Percentiles rank a stretch among this genome's conserved stretches.
These are phyloP conservation scores for Plectosphaerella cucumerina DNA, from an alignment of 2,329 filamentous ascomycete species.

Conservation along the genomic window DNA sequence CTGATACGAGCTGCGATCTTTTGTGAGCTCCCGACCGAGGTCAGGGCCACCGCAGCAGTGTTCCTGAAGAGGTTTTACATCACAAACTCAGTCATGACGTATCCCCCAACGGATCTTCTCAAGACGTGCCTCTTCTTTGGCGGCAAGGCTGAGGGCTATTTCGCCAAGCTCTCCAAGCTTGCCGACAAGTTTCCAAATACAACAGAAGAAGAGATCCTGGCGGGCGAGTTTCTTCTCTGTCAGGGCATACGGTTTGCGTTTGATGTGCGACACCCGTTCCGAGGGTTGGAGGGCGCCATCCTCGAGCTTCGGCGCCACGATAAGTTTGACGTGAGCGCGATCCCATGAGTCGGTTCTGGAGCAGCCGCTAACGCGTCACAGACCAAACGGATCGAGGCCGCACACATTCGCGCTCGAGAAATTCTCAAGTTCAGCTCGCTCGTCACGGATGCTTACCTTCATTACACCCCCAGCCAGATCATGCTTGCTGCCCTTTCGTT, in stretches of 20 bases:
- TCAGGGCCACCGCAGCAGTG: constrained; percentile 70
- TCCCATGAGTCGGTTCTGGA: not conserved
- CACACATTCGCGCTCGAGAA: constrained; percentile 69
- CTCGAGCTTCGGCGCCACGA: constrained; percentile 73
- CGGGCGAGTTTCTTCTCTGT: constrained; percentile 87
- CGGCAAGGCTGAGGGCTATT: constrained; percentile 85
- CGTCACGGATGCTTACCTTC: constrained; percentile 93
- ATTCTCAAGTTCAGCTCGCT: constrained; percentile 76
- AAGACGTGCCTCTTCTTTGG: constrained; percentile 90
- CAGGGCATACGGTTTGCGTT: constrained; percentile 92
- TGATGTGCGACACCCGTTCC: constrained; percentile 86
- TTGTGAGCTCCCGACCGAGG: constrained; percentile 41
- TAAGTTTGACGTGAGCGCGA: constrained; percentile 47
- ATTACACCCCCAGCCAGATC: constrained; percentile 92
- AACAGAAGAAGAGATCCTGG: constrained; percentile 76
- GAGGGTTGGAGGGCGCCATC: constrained; percentile 79
- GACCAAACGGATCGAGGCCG: constrained; percentile 46
- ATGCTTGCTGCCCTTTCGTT: constrained; percentile 78
- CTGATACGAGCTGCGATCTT: constrained; percentile 53
- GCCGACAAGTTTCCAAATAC: constrained; percentile 65
- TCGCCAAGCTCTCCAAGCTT: constrained; percentile 63
- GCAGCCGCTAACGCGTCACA: constrained; percentile 5
- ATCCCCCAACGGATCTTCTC: constrained; percentile 84
- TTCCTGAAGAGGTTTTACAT: constrained; percentile 95
- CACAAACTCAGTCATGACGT: constrained; percentile 93